Conservation (phyloP, 371 early-diverging fungal species). For the Mortierella sp. region DNA sequence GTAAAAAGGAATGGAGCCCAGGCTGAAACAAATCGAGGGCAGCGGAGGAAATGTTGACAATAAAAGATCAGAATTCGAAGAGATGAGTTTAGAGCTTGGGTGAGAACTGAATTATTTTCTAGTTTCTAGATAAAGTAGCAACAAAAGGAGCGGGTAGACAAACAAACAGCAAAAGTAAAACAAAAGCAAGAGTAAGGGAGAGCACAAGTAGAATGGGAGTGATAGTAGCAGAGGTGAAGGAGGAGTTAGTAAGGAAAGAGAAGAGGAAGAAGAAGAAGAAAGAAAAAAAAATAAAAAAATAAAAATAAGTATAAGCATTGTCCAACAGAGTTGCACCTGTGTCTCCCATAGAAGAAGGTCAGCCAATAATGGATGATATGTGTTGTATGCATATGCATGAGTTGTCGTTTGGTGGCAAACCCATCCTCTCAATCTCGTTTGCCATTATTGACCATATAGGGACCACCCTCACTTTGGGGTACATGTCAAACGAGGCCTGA, state of each 20-base stretch:
- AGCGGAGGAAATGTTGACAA: background rate
- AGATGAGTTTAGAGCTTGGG: background rate
- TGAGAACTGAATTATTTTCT: background rate
- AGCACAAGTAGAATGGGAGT: no score
- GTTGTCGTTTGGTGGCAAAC: conserved; percentile 31
- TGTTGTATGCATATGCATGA: background rate
- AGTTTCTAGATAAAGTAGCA: background rate
- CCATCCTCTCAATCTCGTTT: conserved; percentile 10
- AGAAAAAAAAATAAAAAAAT: background rate
- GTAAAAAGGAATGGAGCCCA: background rate
- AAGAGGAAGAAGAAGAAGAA: background rate
- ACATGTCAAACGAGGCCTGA: no score
- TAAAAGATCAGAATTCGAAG: conserved; percentile 1
- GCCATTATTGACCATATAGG: conserved; percentile 3
- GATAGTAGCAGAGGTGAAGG: background rate
- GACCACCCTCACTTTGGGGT: no score
- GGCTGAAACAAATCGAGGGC: conserved; percentile 8
- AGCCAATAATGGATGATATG: background rate
- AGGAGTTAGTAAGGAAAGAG: background rate
- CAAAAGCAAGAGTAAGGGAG: no score
- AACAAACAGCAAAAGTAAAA: background rate
- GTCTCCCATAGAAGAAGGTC: no score
- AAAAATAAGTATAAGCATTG: background rate
- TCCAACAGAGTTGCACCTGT: no score
- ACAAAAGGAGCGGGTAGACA: background rate